phyloP scores from a whole-genome alignment of 176 grass and related monocot species.

The Zea luxurians region DNA sequence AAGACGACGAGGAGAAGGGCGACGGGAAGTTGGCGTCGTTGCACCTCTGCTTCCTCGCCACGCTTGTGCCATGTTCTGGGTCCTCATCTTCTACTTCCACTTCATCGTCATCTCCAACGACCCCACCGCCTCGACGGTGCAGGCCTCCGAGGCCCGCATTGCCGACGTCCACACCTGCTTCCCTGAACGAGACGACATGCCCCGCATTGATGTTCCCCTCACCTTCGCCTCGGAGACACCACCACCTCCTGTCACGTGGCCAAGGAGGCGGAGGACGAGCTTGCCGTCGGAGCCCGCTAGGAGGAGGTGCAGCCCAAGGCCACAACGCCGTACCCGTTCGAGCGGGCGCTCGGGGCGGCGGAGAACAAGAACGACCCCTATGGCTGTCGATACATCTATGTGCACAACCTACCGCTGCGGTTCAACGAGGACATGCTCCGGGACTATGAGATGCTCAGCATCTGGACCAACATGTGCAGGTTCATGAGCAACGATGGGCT shows the following conservation, averaged over 20 bases:
- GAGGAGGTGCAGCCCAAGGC: constrained; percentile 24
- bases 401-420: constrained; percentile 81
- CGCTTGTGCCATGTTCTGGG: constrained; percentile 87
- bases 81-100: constrained; percentile 95
- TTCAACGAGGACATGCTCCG: constrained; percentile 95
- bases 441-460: constrained; percentile 69
- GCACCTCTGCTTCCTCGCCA: constrained; percentile 76
- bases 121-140: constrained; percentile 26
- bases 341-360: constrained; percentile 59
- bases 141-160: constrained; percentile 28
- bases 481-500: constrained; percentile 90
- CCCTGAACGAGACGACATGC: not conserved
- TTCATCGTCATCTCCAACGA: constrained; percentile 59
- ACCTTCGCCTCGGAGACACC: not conserved
- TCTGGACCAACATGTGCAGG: constrained; percentile 98
- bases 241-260: not conserved
- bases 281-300: not conserved
- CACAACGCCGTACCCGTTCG: constrained; percentile 53
- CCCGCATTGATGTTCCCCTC: constrained; percentile 17
- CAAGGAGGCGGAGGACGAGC: not conserved
- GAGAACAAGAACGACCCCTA: constrained; percentile 86
- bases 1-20: constrained; percentile 71
- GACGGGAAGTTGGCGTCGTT: constrained; percentile 58
- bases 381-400: constrained; percentile 92
- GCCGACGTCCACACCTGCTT: not conserved